These are phyloP conservation scores for Sporothrix pallida DNA, from an alignment of 2,329 filamentous ascomycete genomes.

Conservation along the genomic window DNA sequence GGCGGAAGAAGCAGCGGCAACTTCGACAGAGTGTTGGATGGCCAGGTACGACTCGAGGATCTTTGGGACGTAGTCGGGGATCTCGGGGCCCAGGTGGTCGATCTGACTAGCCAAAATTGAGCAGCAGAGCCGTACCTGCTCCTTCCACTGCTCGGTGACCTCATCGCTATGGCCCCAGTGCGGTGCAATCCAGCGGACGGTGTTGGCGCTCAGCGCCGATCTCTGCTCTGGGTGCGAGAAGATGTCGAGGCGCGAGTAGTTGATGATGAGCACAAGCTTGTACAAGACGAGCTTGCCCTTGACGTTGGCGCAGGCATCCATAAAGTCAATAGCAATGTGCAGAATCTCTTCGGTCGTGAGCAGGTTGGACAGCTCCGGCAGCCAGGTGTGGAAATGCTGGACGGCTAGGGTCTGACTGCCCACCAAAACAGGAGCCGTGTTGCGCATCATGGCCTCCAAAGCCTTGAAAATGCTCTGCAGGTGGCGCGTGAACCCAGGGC, in stretches of 20 bases:
- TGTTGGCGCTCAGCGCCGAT: slow-evolving; percentile 76
- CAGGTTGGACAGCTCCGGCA: slow-evolving; percentile 83
- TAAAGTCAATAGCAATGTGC: slow-evolving; percentile 88
- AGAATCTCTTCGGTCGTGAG: slow-evolving; percentile 84
- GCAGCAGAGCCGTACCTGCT: slow-evolving; percentile 91
- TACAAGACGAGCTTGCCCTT: slow-evolving; percentile 92
- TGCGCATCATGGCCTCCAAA: slow-evolving; percentile 87
- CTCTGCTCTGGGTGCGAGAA: slow-evolving; percentile 81
- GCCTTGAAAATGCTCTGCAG: slow-evolving; percentile 87
- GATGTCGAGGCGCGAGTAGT: slow-evolving; percentile 81
- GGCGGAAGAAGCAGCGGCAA: background rate
- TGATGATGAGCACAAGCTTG: slow-evolving; percentile 89
- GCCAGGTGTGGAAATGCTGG: slow-evolving; percentile 95
- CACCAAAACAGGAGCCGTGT: slow-evolving; percentile 80
- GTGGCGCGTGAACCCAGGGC: slow-evolving; percentile 77
- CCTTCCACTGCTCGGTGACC: slow-evolving; percentile 84
- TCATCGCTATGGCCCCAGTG: slow-evolving; percentile 83
- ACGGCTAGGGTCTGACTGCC: slow-evolving; percentile 94
- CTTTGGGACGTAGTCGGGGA: slow-evolving; percentile 88
- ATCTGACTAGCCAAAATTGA: slow-evolving; percentile 89
- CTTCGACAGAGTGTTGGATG: slow-evolving; percentile 63
- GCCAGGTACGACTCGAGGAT: slow-evolving; percentile 87
- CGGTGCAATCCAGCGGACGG: slow-evolving; percentile 86
- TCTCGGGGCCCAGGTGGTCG: slow-evolving; percentile 76
- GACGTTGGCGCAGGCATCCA: slow-evolving; percentile 85